Conservation (phyloP, 805 yeast species). For the Ogataea pilisensis region DNA sequence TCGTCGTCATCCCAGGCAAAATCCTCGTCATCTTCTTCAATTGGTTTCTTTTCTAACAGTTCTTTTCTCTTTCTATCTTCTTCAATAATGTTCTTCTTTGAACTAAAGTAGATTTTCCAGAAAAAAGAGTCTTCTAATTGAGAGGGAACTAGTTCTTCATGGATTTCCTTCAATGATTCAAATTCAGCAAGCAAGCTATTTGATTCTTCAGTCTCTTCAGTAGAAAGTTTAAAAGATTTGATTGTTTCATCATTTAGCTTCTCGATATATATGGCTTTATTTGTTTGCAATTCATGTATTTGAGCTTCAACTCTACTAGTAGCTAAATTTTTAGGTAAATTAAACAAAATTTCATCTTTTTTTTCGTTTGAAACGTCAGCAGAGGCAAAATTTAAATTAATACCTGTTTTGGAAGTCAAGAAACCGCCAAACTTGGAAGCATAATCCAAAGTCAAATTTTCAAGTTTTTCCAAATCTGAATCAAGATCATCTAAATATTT, state of each 20-base stretch:
- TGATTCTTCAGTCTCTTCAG: constrained; percentile 44
- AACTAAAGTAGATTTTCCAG: constrained; percentile 69
- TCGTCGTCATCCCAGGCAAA: constrained; percentile 52
- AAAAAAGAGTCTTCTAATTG: constrained; percentile 52
- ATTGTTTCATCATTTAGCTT: constrained; percentile 34
- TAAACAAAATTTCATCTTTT: constrained; percentile 40
- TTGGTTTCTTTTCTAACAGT: constrained; percentile 42
- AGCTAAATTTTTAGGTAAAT: constrained; percentile 38
- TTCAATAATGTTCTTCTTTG: constrained; percentile 47
- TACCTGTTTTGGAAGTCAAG: constrained; percentile 29
- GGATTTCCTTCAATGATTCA: constrained; percentile 49
- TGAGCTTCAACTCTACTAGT: constrained; percentile 63
- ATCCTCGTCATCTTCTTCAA: constrained; percentile 39
- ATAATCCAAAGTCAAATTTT: constrained; percentile 60
- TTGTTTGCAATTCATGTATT: constrained; percentile 48
- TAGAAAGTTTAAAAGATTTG: constrained; percentile 39
- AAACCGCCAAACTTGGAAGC: constrained; percentile 56
- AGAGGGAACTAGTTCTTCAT: constrained; percentile 65
- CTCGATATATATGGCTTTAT: constrained; percentile 40
- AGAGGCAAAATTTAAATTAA: constrained; percentile 10
- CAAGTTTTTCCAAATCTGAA: constrained; percentile 67
- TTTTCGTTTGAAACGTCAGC: constrained; percentile 23
- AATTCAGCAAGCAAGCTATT: constrained; percentile 40
- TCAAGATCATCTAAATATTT: constrained; percentile 69
- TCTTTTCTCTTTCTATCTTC: constrained; percentile 66